A percentile compares a stretch with the other conserved stretches of the same genome.
These are phyloP conservation scores for Russula earlei DNA, from an alignment of 768 basidiomycete species.

Conservation along the genomic window DNA sequence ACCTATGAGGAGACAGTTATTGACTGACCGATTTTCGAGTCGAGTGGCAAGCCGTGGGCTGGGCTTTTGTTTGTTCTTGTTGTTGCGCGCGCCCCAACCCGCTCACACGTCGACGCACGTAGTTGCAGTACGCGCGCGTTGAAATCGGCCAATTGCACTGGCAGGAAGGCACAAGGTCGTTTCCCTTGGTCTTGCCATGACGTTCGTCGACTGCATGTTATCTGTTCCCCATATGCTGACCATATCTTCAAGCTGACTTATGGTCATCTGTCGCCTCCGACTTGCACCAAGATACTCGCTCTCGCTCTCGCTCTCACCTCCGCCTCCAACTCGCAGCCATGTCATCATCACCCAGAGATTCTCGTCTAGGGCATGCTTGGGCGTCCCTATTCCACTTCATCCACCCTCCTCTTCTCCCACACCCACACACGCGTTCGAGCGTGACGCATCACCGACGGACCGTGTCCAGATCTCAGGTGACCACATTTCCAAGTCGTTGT, in stretches of 20 bases:
- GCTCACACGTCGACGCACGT: neutral
- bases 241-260: conserved; percentile 48
- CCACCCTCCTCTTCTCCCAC: neutral
- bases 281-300: conserved; percentile 37
- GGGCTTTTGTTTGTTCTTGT: conserved; percentile 11
- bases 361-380: conserved; percentile 5
- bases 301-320: conserved; percentile 21
- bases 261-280: conserved; percentile 63
- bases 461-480: neutral
- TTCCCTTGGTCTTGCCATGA: conserved; percentile 37
- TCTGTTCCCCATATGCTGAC: conserved; percentile 11
- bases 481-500: neutral
- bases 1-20: neutral
- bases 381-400: neutral
- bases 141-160: conserved; percentile 5
- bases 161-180: conserved; percentile 6
- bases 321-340: conserved; percentile 2
- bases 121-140: conserved; percentile 1
- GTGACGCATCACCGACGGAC: neutral
- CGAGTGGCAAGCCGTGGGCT: too few species aligned
- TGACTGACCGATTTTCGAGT: too few species aligned
- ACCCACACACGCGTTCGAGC: neutral
- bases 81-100: neutral
- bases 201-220: conserved; percentile 30
- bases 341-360: conserved; percentile 2